Conservation (phyloP, 169 alveolate species). For the Amoebophrya sp. region DNA sequence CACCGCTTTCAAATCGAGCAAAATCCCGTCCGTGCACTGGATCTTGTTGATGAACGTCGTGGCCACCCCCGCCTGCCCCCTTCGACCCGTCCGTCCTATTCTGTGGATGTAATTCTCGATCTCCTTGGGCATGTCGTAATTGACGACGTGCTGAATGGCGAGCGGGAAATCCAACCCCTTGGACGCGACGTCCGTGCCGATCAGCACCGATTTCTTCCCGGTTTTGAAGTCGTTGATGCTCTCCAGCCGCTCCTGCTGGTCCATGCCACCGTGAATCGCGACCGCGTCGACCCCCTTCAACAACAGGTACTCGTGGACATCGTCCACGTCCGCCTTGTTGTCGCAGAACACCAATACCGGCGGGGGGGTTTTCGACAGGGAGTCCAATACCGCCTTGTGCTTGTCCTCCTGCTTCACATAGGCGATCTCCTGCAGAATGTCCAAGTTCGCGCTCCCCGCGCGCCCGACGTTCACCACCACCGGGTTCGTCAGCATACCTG, state of each 20-base stretch:
- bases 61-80: constrained; percentile 92
- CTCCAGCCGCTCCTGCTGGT: constrained; percentile 74
- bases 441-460: constrained; percentile 76
- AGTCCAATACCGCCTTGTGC: constrained; percentile 69
- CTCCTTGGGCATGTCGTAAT: constrained; percentile 96
- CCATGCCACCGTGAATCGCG: constrained; percentile 84
- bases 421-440: constrained; percentile 83
- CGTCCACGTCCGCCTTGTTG: constrained; percentile 88
- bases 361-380: constrained; percentile 89
- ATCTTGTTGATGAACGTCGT: constrained; percentile 82
- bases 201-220: constrained; percentile 68
- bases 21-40: constrained; percentile 51
- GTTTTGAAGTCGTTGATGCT: constrained; percentile 68
- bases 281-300: constrained; percentile 76
- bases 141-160: constrained; percentile 91
- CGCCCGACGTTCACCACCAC: constrained; percentile 88
- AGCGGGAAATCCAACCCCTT: constrained; percentile 95
- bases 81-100: constrained; percentile 99
- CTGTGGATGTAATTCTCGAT: constrained; percentile 95
- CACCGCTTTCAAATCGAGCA: constrained; percentile 78
- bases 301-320: constrained; percentile 81
- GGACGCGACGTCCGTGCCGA: constrained; percentile 93
- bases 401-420: constrained; percentile 84
- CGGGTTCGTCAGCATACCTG: constrained; percentile 79
- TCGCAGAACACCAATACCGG: constrained; percentile 90